A percentile compares a stretch with the other conserved stretches of the same genome.
Evolutionary conservation across 75 land plant genomes (phyloP).

Genomic region (Cunninghamia lanceolata): DNA sequence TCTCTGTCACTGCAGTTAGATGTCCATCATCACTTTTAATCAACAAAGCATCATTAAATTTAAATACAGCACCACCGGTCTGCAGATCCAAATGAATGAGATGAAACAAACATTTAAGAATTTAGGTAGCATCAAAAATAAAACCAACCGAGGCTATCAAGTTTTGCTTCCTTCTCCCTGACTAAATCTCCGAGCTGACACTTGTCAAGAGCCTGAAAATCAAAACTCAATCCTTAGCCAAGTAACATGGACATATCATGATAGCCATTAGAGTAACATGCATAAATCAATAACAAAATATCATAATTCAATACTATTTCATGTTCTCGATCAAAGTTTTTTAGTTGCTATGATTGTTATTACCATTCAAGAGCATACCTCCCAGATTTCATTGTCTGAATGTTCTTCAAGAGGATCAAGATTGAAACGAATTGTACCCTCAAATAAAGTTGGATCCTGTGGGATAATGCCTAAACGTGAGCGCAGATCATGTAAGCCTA

Average conservation of each 20-base stretch:
- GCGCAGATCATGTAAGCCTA: slow-evolving; percentile 84
- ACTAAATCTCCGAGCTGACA: slow-evolving; percentile 81
- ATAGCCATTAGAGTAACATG: not conserved
- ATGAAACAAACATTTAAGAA: not conserved
- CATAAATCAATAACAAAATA: not conserved
- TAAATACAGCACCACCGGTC: not conserved
- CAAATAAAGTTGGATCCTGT: slow-evolving; percentile 80
- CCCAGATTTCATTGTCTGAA: slow-evolving; percentile 74
- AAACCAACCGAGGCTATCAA: slow-evolving; percentile 66
- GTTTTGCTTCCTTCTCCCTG: slow-evolving; percentile 49
- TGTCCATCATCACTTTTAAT: not conserved
- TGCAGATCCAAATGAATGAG: not conserved
- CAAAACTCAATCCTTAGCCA: not conserved
- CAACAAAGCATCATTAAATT: not conserved
- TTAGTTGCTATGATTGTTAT: not conserved
- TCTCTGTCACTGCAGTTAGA: slow-evolving; percentile 62
- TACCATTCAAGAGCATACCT: slow-evolving; percentile 35
- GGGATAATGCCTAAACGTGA: slow-evolving; percentile 77
- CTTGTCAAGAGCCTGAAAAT: slow-evolving; percentile 68
- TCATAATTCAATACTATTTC: not conserved
- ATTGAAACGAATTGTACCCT: slow-evolving; percentile 73
- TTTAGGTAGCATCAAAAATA: not conserved
- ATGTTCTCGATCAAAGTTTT: not conserved
- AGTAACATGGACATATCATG: not conserved
- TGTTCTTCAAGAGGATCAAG: slow-evolving; percentile 81